Base-by-base conservation (phyloP, 1,284 basidiomycete species). In the Schizophyllum amplum region DNA sequence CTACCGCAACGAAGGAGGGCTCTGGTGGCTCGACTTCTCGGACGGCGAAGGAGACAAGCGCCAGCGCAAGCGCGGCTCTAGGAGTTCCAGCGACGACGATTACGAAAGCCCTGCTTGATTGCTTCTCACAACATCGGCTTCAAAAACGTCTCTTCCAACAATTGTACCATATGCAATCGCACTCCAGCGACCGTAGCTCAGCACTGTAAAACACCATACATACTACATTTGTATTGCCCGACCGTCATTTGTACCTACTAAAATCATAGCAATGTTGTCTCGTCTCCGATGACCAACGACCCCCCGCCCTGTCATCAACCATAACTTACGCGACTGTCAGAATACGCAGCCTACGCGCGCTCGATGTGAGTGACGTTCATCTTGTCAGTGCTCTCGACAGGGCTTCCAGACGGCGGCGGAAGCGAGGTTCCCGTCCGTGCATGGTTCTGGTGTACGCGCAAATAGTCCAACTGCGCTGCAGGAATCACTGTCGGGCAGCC, bases 1-100 rank as follows among this genome's bases (percentile, higher is more conserved):
- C 60, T 96, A 96, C 70, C 72, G 78, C 57, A 83, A 83, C 54
- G 77, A 87, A 87, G 64, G 88, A 0, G 78, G 74, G 42, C 89
- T 89, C 64, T 90, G 88, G 88, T 72, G 73, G 49, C 73, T 90
- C 47, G 82, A 88, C 63, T 68, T 81, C 52, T 76, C 77, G 1
- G 69, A 72, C 25, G 83, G 82, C 11, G 77, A 82, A 55, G 84
- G 86, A 4, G 81, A 83, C 67, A 84, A 84, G 62, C 81, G 84
- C 33, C 66, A 72, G 20, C 79, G 86, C 52, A 86, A 83, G 65
- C 79, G 85, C 2, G 33, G 33, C 11, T 42, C 33, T 9, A 17
- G 33, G 33, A 42, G 33, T 17, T 42, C 33, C 33, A 42, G 33
- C 33, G 33, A 42, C 33, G 11, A 13, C 7, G 33, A 42, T 2